These are phyloP conservation scores for Phytopythium delawarense DNA, from an alignment of 352 stramenopile species.

Conservation along the genomic window DNA sequence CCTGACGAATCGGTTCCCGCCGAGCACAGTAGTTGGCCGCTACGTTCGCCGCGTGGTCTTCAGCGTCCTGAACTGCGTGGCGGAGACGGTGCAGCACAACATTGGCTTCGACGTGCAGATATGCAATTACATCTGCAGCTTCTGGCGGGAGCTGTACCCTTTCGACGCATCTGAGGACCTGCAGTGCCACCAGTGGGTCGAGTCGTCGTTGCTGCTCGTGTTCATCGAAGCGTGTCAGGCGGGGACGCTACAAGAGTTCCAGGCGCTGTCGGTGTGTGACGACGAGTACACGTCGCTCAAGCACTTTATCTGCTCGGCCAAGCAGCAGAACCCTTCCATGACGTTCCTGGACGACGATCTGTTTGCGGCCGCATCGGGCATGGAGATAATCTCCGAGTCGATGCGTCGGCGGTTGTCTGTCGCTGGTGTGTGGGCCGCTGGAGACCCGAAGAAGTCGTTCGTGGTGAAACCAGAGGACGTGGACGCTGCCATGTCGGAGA, in stretches of 20 bases:
- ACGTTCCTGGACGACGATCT: conserved; percentile 76
- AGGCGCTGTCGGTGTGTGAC: conserved; percentile 59
- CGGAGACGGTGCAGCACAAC: conserved; percentile 72
- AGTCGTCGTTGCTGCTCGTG: conserved; percentile 50
- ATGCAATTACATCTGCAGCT: conserved; percentile 59
- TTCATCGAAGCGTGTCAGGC: conserved; percentile 69
- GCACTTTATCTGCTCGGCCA: conserved; percentile 64
- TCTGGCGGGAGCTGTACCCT: conserved; percentile 64
- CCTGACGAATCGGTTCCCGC: conserved; percentile 23
- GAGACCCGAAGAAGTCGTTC: conserved; percentile 56
- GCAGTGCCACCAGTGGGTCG: conserved; percentile 72
- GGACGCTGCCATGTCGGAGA: conserved; percentile 18
- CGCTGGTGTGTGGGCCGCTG: conserved; percentile 62
- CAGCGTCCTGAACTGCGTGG: conserved; percentile 68
- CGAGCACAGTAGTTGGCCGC: conserved; percentile 19
- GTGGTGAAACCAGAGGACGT: conserved; percentile 51
- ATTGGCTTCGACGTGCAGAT: conserved; percentile 57
- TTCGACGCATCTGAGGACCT: conserved; percentile 50
- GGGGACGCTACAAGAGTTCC: conserved; percentile 54
- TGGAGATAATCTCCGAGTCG: conserved; percentile 74
- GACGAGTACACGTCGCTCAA: conserved; percentile 66
- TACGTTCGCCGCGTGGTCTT: conserved; percentile 75
- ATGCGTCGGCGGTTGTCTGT: conserved; percentile 74
- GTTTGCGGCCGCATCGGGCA: conserved; percentile 55
- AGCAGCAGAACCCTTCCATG: conserved; percentile 49